These are phyloP conservation scores for Melanomma pulvis-pyrius DNA, from an alignment of 495 filamentous ascomycete genomes.

Conservation along the genomic window DNA sequence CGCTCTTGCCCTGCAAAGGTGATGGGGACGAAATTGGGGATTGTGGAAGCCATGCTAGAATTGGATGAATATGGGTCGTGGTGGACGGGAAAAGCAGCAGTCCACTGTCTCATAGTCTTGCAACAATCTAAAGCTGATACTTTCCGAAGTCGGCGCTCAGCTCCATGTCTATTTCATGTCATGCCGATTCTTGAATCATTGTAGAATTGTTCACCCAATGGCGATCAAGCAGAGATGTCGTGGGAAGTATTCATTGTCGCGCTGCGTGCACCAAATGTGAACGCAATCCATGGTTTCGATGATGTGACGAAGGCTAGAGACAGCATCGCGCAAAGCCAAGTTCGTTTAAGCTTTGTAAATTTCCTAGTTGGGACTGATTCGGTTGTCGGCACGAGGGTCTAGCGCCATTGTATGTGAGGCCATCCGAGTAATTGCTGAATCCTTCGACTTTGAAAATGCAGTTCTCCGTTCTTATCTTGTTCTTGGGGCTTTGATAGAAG, in stretches of 20 bases:
- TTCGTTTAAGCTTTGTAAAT: background rate
- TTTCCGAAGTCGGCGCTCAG: too few relatives aligned
- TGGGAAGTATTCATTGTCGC: background rate
- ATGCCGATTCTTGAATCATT: too few relatives aligned
- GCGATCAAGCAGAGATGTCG: too few relatives aligned
- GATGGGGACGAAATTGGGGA: background rate
- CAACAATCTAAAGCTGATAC: too few relatives aligned
- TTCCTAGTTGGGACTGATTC: background rate
- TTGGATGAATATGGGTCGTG: too few relatives aligned
- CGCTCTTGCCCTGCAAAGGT: background rate
- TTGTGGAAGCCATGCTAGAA: background rate
- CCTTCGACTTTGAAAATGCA: too few relatives aligned
- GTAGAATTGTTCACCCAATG: too few relatives aligned
- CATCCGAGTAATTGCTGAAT: too few relatives aligned
- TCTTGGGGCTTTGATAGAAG: background rate
- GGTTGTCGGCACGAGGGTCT: background rate
- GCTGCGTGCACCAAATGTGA: background rate
- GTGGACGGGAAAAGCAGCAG: too few relatives aligned
- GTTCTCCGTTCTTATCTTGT: background rate
- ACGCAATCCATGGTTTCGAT: slow-evolving; percentile 12
- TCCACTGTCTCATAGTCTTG: background rate
- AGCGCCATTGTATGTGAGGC: too few relatives aligned
- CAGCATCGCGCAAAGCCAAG: background rate
- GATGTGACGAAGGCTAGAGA: background rate
- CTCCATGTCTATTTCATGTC: too few relatives aligned